These are phyloP conservation scores for Flagelloscypha sp. DNA, from an alignment of 768 basidiomycete species.

Conservation along the genomic window DNA sequence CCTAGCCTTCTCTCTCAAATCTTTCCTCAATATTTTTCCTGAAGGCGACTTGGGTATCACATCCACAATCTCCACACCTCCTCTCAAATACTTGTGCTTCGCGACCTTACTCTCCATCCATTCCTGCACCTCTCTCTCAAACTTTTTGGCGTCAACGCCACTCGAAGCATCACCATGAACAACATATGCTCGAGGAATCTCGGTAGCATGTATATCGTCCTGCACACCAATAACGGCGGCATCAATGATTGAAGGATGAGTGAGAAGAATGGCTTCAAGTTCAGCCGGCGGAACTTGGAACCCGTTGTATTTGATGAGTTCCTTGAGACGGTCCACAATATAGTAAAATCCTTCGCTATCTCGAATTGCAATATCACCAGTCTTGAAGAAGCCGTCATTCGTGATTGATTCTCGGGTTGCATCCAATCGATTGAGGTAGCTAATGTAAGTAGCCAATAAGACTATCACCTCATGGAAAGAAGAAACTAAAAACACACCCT, in stretches of 20 bases:
- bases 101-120: conserved; percentile 42
- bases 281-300: conserved; percentile 76
- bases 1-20: neutral
- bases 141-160: too few relatives aligned
- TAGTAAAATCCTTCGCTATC: conserved; percentile 66
- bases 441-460: neutral
- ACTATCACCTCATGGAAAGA: neutral
- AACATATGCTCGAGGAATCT: conserved; percentile 72
- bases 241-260: conserved; percentile 71
- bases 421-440: conserved; percentile 64
- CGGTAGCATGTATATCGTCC: conserved; percentile 61
- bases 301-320: conserved; percentile 70
- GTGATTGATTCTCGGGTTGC: conserved; percentile 70
- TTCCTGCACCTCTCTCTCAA: conserved; percentile 28
- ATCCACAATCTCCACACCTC: conserved; percentile 20
- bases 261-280: conserved; percentile 67
- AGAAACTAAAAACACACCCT: conserved; percentile 22
- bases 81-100: conserved; percentile 46
- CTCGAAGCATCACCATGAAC: conserved; percentile 43
- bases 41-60: neutral
- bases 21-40: neutral
- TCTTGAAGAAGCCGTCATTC: conserved; percentile 77
- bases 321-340: conserved; percentile 69
- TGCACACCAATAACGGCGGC: conserved; percentile 75
- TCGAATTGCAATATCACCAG: conserved; percentile 69